Base-by-base conservation (phyloP, 2,329 filamentous ascomycete genomes). In the Pseudogymnoascus sp. region DNA sequence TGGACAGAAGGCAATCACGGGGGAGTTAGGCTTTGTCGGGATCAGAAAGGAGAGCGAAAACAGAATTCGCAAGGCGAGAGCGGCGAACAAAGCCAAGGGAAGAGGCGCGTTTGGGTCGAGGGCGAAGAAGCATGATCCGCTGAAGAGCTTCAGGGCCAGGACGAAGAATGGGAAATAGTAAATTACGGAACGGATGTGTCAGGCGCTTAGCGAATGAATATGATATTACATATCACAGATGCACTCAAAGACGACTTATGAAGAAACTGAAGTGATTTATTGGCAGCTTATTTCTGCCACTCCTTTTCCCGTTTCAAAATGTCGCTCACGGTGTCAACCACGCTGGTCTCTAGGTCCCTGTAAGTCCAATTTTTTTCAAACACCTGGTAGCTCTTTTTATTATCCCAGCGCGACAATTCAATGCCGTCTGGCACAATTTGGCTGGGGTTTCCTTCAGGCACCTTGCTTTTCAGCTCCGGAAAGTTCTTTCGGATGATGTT, bases 111-210 rank as follows among this genome's bases (percentile, higher is more conserved):
- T 69, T 64, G 79, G 77, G 69, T 76, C 81, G 66, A 70, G 76
- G 68, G 75, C 74, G 31, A 80, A 77, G 68, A 93, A 88, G 75
- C 78, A 84, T 61, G 91, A 97, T 78, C 92, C 93, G 5, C 78
- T 97, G 72, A 95, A 93, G 80, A 92, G 89, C 7, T 94, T 97
- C 75, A 96, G 91, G 74, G 84, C 83, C 12, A 60, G 84, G 70
- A 92, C 87, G 75, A 78, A 83, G 62, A 90, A 96, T 77, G 91
- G 91, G 50, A 56, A 56, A 56, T 56, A 53, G 23, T 31, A 33
- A 56, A 56, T 56, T 33, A 33, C 5, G 11, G 28, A 28, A 8
- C 16, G 50, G 10, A 21, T 56, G 28, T 56, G 50, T 8, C 50
- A 33, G 50, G 50, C 50, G 50, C 50, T 56, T 56, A 56, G 28